Conservation (phyloP, 257 asterid genomes). For the Gentiana straminea region DNA sequence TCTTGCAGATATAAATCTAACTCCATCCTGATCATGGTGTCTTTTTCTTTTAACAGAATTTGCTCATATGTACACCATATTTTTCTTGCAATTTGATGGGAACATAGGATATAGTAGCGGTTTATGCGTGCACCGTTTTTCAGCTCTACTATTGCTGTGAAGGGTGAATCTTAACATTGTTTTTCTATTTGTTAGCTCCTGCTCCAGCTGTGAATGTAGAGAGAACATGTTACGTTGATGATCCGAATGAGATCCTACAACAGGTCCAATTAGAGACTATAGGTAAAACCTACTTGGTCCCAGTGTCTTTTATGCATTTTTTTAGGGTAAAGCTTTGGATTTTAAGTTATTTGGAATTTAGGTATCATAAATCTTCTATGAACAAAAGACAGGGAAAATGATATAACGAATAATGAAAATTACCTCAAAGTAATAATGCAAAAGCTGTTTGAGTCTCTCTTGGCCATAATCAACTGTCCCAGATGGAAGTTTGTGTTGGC, state of each 20-base stretch:
- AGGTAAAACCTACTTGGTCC: conserved; percentile 23
- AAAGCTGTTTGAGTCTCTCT: no score
- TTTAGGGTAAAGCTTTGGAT: no score
- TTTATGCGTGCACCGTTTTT: not conserved
- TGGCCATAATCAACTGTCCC: no score
- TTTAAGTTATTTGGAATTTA: no score
- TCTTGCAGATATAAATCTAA: no score
- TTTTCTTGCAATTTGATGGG: not conserved
- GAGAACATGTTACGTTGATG: conserved; percentile 39
- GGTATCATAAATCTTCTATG: no score
- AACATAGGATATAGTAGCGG: not conserved
- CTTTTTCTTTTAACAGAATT: not conserved
- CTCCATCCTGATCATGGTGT: no score
- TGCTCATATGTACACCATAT: not conserved
- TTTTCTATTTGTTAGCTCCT: conserved; percentile 25
- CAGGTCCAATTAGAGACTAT: conserved; percentile 48
- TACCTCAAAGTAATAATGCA: no score
- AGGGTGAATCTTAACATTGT: not conserved
- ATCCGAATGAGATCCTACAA: conserved; percentile 48
- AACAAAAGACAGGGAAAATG: no score
- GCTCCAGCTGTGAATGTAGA: conserved; percentile 23
- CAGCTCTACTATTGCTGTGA: not conserved
- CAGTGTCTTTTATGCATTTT: no score
- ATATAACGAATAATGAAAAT: no score
- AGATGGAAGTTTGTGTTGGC: no score